phyloP scores from a whole-genome alignment of 805 yeast genomes.

The Priceomyces carsonii region DNA sequence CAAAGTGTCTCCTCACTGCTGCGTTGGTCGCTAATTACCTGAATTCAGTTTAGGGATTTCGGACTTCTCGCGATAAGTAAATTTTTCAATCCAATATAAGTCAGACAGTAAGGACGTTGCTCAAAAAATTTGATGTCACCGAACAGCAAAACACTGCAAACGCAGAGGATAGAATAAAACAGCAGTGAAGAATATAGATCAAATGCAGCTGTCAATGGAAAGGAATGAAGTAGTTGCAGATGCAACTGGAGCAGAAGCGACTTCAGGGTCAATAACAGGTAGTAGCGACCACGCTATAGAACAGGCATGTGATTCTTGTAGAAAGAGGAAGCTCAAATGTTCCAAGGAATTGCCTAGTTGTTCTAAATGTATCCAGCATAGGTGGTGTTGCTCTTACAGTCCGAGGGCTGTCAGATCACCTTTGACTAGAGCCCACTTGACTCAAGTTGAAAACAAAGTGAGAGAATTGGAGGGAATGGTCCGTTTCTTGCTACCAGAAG shows the following conservation, averaged over 20 bases:
- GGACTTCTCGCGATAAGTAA: conserved; percentile 5
- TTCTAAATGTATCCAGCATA: conserved; percentile 32
- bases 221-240: background rate
- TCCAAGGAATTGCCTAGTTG: conserved; percentile 32
- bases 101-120: no score
- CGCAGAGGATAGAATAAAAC: conserved; percentile 1
- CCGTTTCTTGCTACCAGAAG: conserved; percentile 31
- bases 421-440: conserved; percentile 31
- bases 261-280: background rate
- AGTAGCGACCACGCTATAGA: conserved; percentile 16
- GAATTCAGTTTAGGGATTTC: background rate
- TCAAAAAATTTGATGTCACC: no score
- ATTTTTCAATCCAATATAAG: conserved; percentile 4
- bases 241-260: background rate
- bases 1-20: conserved; percentile 4
- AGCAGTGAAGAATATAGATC: background rate
- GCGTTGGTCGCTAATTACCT: conserved; percentile 1
- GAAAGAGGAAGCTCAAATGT: conserved; percentile 34
- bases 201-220: conserved; percentile 3
- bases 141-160: no score
- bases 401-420: conserved; percentile 34
- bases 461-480: conserved; percentile 19
- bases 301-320: conserved; percentile 37
- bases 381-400: conserved; percentile 32
- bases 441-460: conserved; percentile 25